Percentiles rank a stretch among this genome's conserved stretches.
phyloP scores from a whole-genome alignment of 345 rosid genomes.

The Eucalyptus tenuipes region DNA sequence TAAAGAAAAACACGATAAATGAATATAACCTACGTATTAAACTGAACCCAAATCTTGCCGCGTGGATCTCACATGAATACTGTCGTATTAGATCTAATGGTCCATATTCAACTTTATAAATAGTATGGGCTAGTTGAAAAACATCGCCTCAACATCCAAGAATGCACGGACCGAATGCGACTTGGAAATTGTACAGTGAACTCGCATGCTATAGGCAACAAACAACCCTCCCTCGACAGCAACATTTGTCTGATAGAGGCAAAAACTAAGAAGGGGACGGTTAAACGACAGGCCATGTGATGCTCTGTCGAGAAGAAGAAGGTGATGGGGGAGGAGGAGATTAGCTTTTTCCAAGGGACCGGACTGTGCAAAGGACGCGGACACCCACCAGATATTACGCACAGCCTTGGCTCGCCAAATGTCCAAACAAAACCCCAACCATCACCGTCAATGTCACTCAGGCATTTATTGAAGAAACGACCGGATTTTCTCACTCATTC shows the following conservation, averaged over 20 bases:
- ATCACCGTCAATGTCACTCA: neutral
- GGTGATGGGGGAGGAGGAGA: neutral
- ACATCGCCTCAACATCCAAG: neutral
- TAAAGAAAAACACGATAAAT: neutral
- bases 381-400: neutral
- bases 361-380: neutral
- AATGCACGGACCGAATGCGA: neutral
- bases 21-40: neutral
- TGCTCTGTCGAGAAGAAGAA: neutral
- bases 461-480: neutral
- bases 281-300: neutral
- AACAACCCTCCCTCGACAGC: neutral
- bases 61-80: neutral
- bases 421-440: neutral
- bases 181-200: neutral
- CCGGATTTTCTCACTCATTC: neutral
- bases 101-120: neutral
- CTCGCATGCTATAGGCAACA: neutral
- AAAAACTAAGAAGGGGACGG: neutral
- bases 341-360: neutral
- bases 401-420: neutral
- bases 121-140: neutral
- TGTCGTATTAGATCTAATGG: neutral
- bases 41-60: too few relatives aligned
- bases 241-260: neutral